Evolutionary conservation across 257 asterid species (phyloP), one percentile per base, ranked within the genome.

Genomic region (Gynochthodes officinalis): DNA sequence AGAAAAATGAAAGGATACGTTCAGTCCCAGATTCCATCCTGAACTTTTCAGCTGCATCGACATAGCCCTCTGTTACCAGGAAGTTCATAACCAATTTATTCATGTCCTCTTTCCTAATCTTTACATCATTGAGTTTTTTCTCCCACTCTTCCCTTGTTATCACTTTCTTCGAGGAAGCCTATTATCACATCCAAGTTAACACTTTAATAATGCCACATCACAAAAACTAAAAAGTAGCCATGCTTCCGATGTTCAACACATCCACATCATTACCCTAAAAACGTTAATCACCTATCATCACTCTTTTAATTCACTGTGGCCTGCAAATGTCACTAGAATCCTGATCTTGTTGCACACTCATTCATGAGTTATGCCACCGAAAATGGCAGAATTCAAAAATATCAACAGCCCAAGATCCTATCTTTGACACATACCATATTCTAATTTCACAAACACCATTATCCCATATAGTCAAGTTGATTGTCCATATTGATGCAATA

Each of bases 61-160:
- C 95, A 72, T 85, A 89, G 68, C 96, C 97, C 86, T 89, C 95
- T 0, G 95, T 89, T 54, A 88, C 96, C 66, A 91, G 84, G 82
- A 85, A 91, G 81, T 89, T 89, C 96, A 91, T 91, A 77, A 89
- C 95, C 85, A 91, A 71, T 74, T 83, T 88, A 82, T 91, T 85
- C 95, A 89, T 91, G 78, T 88, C 91, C 75, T 88, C 91, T 80
- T 85, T 91, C 69, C 87, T 81, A 63, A 88, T 74, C 77, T 75
- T 89, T 15, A 83, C 88, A 76, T 84, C 83, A 48, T 75, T 81
- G 66, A 91, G 88, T 84, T 50, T 85, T 68, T 85, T 88, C 85
- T 86, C 96, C 97, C 97, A 91, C 74, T 89, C 96, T 70, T 84
- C 90, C 81, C 85, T 83, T 32, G 93, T 88, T 76, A 88, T 84